A percentile compares a stretch with the other conserved stretches of the same genome.
Conservation (phyloP, 2,329 filamentous ascomycete species). For the Sporothrix euskadiensis region DNA sequence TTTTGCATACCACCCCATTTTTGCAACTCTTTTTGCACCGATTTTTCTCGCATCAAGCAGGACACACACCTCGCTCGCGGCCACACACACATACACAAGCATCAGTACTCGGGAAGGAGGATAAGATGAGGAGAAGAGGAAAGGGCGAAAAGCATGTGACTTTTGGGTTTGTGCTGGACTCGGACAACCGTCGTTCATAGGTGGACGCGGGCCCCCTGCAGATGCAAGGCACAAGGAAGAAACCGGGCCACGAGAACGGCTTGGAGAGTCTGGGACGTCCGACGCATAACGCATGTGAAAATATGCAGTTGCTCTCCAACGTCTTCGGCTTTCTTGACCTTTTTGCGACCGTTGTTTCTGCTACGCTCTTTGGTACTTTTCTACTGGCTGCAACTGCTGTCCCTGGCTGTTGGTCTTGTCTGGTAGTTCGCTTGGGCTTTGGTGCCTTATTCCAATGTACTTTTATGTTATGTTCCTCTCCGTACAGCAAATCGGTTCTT, state of each 20-base stretch:
- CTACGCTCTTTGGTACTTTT: not conserved
- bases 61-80: not conserved
- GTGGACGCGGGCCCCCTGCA: slow-evolving; percentile 1
- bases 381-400: not conserved
- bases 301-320: not conserved
- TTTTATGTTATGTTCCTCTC: not conserved
- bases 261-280: not conserved
- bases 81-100: not conserved
- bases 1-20: not conserved
- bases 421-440: not conserved
- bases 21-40: not conserved
- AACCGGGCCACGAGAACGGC: not conserved
- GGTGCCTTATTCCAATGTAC: not conserved
- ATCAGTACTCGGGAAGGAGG: not conserved
- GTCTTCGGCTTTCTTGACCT: not conserved
- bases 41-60: not conserved
- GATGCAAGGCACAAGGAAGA: slow-evolving; percentile 2
- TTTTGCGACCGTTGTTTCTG: not conserved
- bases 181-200: not conserved
- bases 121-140: not conserved
- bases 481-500: not conserved
- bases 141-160: not conserved
- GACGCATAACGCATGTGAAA: not conserved
- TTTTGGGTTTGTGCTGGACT: not conserved
- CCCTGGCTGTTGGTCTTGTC: not conserved